Evolutionary conservation across 768 basidiomycete genomes (phyloP).

Genomic region (Podaxis mareebaensis): DNA sequence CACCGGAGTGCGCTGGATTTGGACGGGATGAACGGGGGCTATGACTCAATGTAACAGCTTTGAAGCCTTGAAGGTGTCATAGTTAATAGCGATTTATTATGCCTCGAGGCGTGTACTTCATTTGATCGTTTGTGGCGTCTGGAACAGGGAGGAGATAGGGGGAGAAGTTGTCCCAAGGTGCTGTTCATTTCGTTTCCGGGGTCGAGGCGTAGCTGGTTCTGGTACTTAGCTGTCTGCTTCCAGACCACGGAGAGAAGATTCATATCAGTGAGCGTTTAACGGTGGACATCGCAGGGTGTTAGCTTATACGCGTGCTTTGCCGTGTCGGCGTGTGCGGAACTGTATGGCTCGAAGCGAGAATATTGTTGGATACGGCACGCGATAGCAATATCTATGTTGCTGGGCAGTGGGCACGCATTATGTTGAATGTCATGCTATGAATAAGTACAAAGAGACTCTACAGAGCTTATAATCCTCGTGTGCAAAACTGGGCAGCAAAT

Average conservation of each 20-base stretch:
- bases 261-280: background rate
- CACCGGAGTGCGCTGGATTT: background rate
- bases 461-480: constrained; percentile 8
- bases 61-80: background rate
- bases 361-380: background rate
- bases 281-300: background rate
- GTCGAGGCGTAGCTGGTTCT: background rate
- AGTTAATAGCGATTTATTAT: background rate
- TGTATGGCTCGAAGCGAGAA: background rate
- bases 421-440: background rate
- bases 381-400: background rate
- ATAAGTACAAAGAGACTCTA: background rate
- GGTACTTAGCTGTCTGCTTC: background rate
- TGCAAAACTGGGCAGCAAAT: background rate
- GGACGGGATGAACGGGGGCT: background rate
- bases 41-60: background rate
- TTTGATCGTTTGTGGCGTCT: background rate
- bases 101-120: background rate
- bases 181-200: background rate
- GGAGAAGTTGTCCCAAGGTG: background rate
- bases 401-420: background rate
- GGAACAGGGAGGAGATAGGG: background rate
- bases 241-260: background rate
- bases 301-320: background rate
- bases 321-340: background rate